phyloP scores from a whole-genome alignment of 176 grass and related monocot species.

The Zea luxurians region DNA sequence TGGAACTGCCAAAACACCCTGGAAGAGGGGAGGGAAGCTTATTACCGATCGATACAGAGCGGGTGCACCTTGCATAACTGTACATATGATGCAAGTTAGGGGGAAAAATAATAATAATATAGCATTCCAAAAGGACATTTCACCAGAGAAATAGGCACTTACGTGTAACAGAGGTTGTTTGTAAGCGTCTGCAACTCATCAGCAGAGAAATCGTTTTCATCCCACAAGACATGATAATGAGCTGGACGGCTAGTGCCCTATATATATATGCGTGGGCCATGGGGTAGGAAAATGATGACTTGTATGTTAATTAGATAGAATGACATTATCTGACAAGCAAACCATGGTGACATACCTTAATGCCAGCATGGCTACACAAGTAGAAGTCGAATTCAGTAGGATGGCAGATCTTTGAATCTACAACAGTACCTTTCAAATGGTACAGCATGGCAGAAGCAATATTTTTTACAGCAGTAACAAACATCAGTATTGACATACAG shows the following conservation, averaged over 20 bases:
- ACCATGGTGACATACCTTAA: slow-evolving; percentile 37
- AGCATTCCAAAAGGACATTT: neutral
- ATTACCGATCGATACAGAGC: slow-evolving; percentile 69
- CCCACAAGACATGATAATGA: slow-evolving; percentile 81
- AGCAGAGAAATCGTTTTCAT: slow-evolving; percentile 78
- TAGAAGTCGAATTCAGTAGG: slow-evolving; percentile 71
- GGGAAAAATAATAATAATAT: no score
- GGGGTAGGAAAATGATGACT: neutral
- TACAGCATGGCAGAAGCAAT: slow-evolving; percentile 7
- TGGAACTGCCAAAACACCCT: neutral
- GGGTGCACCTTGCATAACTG: slow-evolving; percentile 73
- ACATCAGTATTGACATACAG: slow-evolving; percentile 24
- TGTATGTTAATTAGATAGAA: neutral
- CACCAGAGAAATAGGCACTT: slow-evolving; percentile 12
- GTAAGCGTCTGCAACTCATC: slow-evolving; percentile 64
- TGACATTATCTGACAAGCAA: neutral
- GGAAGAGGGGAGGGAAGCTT: slow-evolving; percentile 3
- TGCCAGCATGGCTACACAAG: slow-evolving; percentile 73
- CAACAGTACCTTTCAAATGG: slow-evolving; percentile 59
- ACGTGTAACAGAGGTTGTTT: slow-evolving; percentile 84
- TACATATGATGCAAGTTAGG: slow-evolving; percentile 23
- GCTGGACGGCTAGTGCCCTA: slow-evolving; percentile 74
- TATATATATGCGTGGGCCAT: no score
- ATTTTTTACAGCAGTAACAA: neutral
- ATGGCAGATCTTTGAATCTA: slow-evolving; percentile 68